Percentiles rank a stretch among this genome's conserved stretches.
phyloP scores from a whole-genome alignment of 768 basidiomycete genomes.

The Lactarius sp. region DNA sequence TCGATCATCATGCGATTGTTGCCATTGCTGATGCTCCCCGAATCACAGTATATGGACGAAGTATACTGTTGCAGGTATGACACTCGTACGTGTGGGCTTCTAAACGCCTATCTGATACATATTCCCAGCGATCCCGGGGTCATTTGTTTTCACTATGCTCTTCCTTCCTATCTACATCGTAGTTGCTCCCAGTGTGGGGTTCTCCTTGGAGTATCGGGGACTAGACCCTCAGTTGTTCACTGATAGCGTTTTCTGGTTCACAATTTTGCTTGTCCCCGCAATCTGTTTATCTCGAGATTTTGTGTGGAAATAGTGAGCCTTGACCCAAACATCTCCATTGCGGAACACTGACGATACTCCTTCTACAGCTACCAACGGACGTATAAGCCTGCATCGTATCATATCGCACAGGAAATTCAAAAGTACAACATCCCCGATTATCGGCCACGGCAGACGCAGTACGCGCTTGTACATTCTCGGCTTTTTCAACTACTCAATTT shows the following conservation, averaged over 20 bases:
- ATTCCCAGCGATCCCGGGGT: constrained; percentile 84
- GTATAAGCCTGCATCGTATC: constrained; percentile 88
- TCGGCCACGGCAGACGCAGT: constrained; percentile 96
- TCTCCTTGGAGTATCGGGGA: constrained; percentile 86
- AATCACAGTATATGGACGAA: constrained; percentile 91
- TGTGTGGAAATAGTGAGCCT: constrained; percentile 92
- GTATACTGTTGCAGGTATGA: constrained; percentile 86
- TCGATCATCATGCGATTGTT: neutral
- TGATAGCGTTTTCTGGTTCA: constrained; percentile 84
- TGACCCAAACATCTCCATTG: neutral
- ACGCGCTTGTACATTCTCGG: constrained; percentile 31
- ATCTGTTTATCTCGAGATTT: constrained; percentile 86
- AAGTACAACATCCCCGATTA: constrained; percentile 98
- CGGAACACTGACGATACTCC: constrained; percentile 17
- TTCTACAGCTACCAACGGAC: constrained; percentile 76
- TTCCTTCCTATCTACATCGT: constrained; percentile 88
- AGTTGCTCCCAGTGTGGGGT: constrained; percentile 79
- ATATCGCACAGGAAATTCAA: constrained; percentile 98
- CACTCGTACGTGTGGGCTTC: neutral
- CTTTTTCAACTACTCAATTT: constrained; percentile 18
- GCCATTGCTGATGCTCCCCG: constrained; percentile 6
- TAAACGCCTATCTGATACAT: constrained; percentile 15
- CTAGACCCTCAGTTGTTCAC: constrained; percentile 91
- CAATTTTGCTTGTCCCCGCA: constrained; percentile 76
- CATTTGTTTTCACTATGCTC: constrained; percentile 94